Base-by-base conservation (phyloP, 1,284 basidiomycete species). In the Boletus semigastroideus region DNA sequence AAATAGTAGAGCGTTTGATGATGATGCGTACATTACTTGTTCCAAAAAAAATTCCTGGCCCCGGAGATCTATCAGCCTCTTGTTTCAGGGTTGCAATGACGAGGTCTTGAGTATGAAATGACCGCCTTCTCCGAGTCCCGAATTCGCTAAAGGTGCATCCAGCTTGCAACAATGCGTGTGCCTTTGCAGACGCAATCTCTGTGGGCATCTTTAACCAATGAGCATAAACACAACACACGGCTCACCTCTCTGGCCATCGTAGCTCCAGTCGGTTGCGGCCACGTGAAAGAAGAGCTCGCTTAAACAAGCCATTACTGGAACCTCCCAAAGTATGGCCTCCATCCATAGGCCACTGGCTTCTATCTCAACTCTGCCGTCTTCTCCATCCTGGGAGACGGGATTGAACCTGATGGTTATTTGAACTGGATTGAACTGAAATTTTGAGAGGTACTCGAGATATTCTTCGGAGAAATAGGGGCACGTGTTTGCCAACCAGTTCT, bases 311-410 rank as follows among this genome's bases (percentile, higher is more conserved):
- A 98, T 94, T 42, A 98, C 76, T 2, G 93, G 94, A 0, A 98
- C 94, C 72, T 99, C 96, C 85, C 97, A 99, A 17, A 98, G 73
- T 54, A 99, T 98, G 8, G 91, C 85, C 58, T 98, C 93, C 1
- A 75, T 74, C 96, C 97, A 99, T 4, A 79, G 78, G 0, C 96
- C 96, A 28, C 68, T 66, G 11, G 87, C 83, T 52, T 82, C 79
- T 54, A 98, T 86, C 48, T 88, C 82, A 36, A 98, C 75, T 51
- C 79, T 72, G 1, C 96, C 96, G 49, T 71, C 70, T 33, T 84
- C 72, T 19, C 71, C 69, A 52, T 82, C 75, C 2, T 74, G 67
- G 17, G 76, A 72, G 37, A 73, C 63, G 0, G 86, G 84, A 17
- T 82, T 70, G 67, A 94, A 96, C 3, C 70, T 72, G 55, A 94